phyloP scores from a whole-genome alignment of 1,284 basidiomycete species.

The Pholiota adiposa region DNA sequence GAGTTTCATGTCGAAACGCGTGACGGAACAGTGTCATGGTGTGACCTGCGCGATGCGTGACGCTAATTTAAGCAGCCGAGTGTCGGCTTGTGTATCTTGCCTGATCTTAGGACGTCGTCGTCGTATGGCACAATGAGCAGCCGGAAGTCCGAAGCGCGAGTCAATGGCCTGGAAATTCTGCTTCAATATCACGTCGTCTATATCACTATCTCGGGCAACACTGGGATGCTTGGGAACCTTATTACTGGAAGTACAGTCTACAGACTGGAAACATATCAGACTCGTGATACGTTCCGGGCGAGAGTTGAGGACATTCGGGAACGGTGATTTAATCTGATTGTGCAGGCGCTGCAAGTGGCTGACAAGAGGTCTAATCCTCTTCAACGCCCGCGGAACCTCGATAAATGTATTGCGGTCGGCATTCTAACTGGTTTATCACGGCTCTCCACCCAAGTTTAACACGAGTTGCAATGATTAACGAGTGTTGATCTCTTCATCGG shows the following conservation, averaged over 20 bases:
- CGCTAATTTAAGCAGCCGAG: constrained; percentile 1
- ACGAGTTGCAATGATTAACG: background rate
- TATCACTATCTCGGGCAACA: constrained; percentile 4
- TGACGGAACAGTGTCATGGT: constrained; percentile 2
- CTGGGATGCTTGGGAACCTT: constrained; percentile 13
- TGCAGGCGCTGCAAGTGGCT: background rate
- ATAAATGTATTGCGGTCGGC: background rate
- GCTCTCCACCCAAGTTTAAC: background rate
- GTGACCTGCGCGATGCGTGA: constrained; percentile 17
- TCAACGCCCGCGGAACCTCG: background rate
- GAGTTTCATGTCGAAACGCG: constrained; percentile 8
- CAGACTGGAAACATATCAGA: background rate
- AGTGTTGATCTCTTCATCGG: background rate
- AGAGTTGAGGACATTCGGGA: background rate
- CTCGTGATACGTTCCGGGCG: constrained; percentile 2
- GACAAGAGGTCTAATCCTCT: background rate
- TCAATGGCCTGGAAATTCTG: background rate
- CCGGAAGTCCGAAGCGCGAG: background rate
- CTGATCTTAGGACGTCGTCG: background rate
- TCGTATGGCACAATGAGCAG: constrained; percentile 6
- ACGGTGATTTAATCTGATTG: background rate
- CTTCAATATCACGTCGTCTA: background rate
- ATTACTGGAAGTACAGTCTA: too few species aligned
- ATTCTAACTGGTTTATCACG: background rate
- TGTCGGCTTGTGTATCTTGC: background rate